Percentiles rank a stretch among this genome's conserved stretches.
These are phyloP conservation scores for Coemansia sp. DNA, from an alignment of 192 early-diverging fungal species.

Conservation along the genomic window DNA sequence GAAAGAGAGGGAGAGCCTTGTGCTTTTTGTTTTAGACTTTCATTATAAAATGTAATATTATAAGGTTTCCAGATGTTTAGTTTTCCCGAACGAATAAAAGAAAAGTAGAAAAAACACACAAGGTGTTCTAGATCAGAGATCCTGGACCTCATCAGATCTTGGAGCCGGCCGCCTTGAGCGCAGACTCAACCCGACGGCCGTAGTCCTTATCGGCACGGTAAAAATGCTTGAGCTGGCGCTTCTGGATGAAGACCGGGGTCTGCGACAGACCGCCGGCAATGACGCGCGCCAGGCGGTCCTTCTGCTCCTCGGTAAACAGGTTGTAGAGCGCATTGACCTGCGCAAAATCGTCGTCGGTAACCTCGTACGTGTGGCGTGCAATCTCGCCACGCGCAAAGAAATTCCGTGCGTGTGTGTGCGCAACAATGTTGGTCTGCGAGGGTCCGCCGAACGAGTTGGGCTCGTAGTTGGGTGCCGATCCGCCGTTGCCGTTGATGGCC, in stretches of 20 bases:
- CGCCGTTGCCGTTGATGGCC: slow-evolving; percentile 64
- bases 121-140: too few species aligned
- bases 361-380: slow-evolving; percentile 62
- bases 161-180: slow-evolving; percentile 57
- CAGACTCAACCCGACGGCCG: slow-evolving; percentile 66
- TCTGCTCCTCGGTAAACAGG: slow-evolving; percentile 63
- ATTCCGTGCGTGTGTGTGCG: slow-evolving; percentile 56
- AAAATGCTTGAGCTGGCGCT: slow-evolving; percentile 71
- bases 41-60: slow-evolving; percentile 1
- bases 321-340: slow-evolving; percentile 69
- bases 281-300: slow-evolving; percentile 62
- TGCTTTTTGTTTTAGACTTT: not conserved
- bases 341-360: slow-evolving; percentile 65
- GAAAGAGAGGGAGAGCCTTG: not conserved
- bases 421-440: slow-evolving; percentile 60
- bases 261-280: slow-evolving; percentile 65
- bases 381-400: slow-evolving; percentile 54
- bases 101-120: not conserved
- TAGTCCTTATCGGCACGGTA: slow-evolving; percentile 74
- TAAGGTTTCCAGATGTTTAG: too few species aligned
- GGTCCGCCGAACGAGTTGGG: slow-evolving; percentile 66
- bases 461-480: slow-evolving; percentile 68
- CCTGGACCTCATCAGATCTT: slow-evolving; percentile 34
- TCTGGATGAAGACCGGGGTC: slow-evolving; percentile 66
- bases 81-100: not conserved